Conservation (phyloP, 257 asterid species). For the Solanum peruvianum region DNA sequence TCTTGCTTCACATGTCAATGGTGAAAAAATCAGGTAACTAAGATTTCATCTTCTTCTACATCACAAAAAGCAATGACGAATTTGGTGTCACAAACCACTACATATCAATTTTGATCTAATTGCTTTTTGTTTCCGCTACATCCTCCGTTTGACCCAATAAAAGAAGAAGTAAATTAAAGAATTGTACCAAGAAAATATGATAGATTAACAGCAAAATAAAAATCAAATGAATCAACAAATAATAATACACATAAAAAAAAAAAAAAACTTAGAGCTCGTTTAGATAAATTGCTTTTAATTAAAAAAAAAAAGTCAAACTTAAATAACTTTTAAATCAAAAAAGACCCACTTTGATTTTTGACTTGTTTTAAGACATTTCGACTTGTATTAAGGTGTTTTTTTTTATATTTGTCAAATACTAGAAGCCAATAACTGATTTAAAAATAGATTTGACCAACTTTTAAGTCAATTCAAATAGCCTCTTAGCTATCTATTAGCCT, state of each 20-base stretch:
- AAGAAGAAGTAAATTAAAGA: neutral
- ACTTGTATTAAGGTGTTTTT: no score
- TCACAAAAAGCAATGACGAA: neutral
- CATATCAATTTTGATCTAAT: neutral
- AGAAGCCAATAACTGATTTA: neutral
- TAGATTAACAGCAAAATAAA: neutral
- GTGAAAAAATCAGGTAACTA: constrained; percentile 32
- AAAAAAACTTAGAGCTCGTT: no score
- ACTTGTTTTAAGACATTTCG: no score
- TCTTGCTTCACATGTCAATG: constrained; percentile 48
- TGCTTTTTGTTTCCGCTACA: neutral
- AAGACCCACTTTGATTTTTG: no score
- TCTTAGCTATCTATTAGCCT: neutral
- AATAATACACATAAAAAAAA: no score
- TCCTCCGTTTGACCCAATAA: neutral
- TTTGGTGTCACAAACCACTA: neutral
- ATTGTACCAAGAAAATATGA: neutral
- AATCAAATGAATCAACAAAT: neutral
- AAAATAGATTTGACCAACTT: neutral
- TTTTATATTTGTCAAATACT: neutral
- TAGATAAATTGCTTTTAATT: no score
- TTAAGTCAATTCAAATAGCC: neutral
- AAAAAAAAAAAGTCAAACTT: no score
- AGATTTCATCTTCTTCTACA: neutral
- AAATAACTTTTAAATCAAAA: no score